Percentiles rank a stretch among this genome's conserved stretches.
phyloP scores from a whole-genome alignment of 345 rosid genomes.

The Populus deltoides region DNA sequence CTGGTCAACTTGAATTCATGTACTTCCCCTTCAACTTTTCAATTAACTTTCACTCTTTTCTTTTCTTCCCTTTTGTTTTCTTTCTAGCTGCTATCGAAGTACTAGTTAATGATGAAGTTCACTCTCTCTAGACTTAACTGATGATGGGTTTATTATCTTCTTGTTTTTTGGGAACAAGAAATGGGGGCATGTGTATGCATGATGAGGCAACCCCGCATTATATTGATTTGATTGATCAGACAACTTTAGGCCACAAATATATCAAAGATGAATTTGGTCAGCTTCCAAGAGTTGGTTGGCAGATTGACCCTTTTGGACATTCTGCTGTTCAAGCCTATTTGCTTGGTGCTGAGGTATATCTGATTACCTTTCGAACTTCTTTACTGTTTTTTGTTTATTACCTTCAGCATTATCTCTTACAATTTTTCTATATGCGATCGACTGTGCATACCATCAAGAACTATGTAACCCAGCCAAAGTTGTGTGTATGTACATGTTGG shows the following conservation, averaged over 20 bases:
- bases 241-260: slow-evolving; percentile 79
- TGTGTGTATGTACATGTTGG: no score
- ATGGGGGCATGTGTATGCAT: slow-evolving; percentile 94
- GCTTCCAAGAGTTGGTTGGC: slow-evolving; percentile 98
- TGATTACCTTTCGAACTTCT: neutral
- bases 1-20: slow-evolving; percentile 95
- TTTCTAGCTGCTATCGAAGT: neutral
- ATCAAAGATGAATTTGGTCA: slow-evolving; percentile 76
- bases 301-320: slow-evolving; percentile 94
- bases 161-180: slow-evolving; percentile 40
- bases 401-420: neutral
- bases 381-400: neutral
- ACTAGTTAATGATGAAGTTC: neutral
- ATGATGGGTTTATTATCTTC: neutral
- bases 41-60: neutral
- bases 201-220: slow-evolving; percentile 93
- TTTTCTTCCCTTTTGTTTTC: neutral
- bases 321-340: slow-evolving; percentile 92
- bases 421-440: neutral
- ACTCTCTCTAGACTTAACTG: neutral
- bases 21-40: slow-evolving; percentile 19
- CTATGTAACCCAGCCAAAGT: no score
- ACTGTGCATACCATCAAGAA: no score
- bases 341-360: slow-evolving; percentile 85
- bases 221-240: slow-evolving; percentile 92